A percentile compares a stretch with the other conserved stretches of the same genome.
Evolutionary conservation across 164 flowering plant genomes (phyloP).

Genomic region (Sextonia rubra): DNA sequence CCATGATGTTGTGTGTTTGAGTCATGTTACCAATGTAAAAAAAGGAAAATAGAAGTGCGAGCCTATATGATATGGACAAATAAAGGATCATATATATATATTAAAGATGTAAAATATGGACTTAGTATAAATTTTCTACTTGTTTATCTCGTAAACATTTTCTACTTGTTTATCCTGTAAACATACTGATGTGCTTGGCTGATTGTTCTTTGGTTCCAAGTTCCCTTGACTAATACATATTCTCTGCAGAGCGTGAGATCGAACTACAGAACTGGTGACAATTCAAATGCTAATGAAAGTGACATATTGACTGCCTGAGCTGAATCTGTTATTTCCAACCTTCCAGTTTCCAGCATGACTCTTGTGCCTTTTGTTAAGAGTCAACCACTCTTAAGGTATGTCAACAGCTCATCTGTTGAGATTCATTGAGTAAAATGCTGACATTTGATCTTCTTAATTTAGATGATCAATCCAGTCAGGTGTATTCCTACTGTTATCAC

Average conservation of each 20-base stretch:
- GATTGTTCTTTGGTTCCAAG: neutral
- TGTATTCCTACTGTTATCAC: neutral
- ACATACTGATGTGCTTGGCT: neutral
- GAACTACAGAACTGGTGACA: conserved; percentile 36
- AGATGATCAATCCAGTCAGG: neutral
- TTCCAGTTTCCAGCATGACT: neutral
- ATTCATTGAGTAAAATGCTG: neutral
- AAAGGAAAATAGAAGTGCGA: no score
- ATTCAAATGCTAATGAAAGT: conserved; percentile 20
- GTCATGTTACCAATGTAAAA: no score
- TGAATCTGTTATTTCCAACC: neutral
- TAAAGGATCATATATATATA: no score
- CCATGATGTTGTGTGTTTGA: no score
- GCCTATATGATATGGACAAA: no score
- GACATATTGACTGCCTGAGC: conserved; percentile 2
- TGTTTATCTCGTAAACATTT: neutral
- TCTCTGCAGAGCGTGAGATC: conserved; percentile 59
- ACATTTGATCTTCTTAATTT: neutral
- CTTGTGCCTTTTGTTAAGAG: neutral
- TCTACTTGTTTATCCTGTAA: neutral
- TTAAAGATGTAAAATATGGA: no score
- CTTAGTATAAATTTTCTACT: no score
- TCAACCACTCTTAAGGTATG: neutral
- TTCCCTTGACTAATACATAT: neutral
- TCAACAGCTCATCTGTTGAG: neutral